Base-by-base conservation (phyloP, 2,329 filamentous ascomycete species). In the Neoscytalidium dimidiatum region DNA sequence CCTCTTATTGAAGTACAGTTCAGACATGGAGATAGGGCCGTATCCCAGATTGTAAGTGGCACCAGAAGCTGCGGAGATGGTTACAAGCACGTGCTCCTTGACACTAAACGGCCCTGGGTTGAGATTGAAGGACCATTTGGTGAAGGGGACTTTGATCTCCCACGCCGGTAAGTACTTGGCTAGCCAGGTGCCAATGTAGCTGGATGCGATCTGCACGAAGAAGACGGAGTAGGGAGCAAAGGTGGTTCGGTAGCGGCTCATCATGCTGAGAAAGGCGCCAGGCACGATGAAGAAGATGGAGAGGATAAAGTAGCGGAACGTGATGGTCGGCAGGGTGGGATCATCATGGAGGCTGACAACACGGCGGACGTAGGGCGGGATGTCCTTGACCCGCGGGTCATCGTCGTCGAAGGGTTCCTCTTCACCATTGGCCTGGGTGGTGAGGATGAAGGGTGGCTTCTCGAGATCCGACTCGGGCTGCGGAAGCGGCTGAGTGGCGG, bases 121-220 rank as follows among this genome's bases (percentile, higher is more conserved):
- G 13, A 86, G 72, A 49, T 75, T 85, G 71, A 86, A 86, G 9
- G 78, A 77, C 70, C 76, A 81, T 26, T 71, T 75, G 0, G 80
- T 83, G 21, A 83, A 78, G 0, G 84, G 84, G 2, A 86, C 64
- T 2, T 74, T 75, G 51, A 86, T 69, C 6, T 75, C 75, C 75
- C 80, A 82, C 1, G 77, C 74, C 0, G 85, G 85, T 1, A 87
- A 73, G 1, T 82, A 71, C 58, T 80, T 80, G 1, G 84, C 84
- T 2, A 86, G 78, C 74, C 84, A 84, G 33, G 81, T 76, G 1
- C 84, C 85, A 11, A 81, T 78, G 64, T 86, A 86, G 69, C 85
- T 85, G 52, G 80, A 84, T 0, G 84, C 84, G 57, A 87, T 85
- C 68, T 86, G 84, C 33, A 88, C 85, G 67, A 88, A 88, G 71